Base-by-base conservation (phyloP, 306 rosid genomes). In the Cicer yamashitae region DNA sequence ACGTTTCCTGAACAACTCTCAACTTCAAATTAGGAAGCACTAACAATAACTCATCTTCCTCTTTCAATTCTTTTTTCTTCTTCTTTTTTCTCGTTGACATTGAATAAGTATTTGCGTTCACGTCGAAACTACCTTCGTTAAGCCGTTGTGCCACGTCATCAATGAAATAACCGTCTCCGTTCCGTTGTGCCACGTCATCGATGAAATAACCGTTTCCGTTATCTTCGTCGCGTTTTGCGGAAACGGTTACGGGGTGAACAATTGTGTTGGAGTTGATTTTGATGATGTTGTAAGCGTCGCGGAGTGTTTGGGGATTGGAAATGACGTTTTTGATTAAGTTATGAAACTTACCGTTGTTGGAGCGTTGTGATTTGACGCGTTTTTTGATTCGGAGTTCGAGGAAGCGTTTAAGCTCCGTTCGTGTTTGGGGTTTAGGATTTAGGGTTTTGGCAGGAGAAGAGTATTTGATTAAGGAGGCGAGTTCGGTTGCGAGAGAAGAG, bases 1-100 rank as follows among this genome's bases (percentile, higher is more conserved):
- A 84, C 13, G 96, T 94, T 71, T 94, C 98, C 82, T 89, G 97
- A 52, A 93, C 82, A 69, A 91, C 85, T 80, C 73, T 89, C 78
- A 93, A 78, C 75, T 81, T 89, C 73, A 86, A 83, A 84, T 84
- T 93, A 41, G 98, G 98, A 63, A 93, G 85, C 68, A 91, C 87
- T 45, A 93, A 85, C 51, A 78, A 60, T 10, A 60, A 2, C 6
- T 60, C 45, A 6, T 60, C 64, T 17, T 54, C 15, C 76, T 91
- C 92, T 73, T 91, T 84, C 30, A 12, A 52, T 15, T 38, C 50
- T 0, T 1, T 7, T 66, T 22, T 57, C 37, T 37, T 88, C 15
- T 34, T 57, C 41, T 58, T 58, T 70, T 14, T 66, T 4, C 84
- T 88, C 9, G 90, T 88, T 10, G 94, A 89, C 38, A 89, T 67